Percentiles rank a stretch among this genome's conserved stretches.
Evolutionary conservation across 352 stramenopile genomes (phyloP).

Genomic region (Hyaloperonospora brassicae): DNA sequence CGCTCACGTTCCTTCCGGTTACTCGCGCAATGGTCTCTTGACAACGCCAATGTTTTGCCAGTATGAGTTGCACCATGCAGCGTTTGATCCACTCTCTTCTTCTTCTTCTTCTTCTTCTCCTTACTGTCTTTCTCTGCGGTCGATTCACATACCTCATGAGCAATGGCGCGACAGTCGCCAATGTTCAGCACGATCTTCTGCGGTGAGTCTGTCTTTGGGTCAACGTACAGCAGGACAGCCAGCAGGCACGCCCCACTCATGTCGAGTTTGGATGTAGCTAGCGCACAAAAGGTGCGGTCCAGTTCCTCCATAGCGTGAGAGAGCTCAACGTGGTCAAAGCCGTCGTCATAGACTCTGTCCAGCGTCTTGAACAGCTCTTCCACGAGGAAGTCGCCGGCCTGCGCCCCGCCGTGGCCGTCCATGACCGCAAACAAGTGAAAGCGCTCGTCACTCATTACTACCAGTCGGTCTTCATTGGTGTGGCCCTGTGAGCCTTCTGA

Average conservation of each 20-base stretch:
- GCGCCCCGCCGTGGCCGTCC: slow-evolving; percentile 60
- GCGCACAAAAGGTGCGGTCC: slow-evolving; percentile 35
- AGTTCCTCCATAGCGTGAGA: slow-evolving; percentile 34
- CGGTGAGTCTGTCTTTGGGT: slow-evolving; percentile 23
- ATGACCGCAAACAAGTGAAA: slow-evolving; percentile 68
- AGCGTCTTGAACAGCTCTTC: slow-evolving; percentile 38
- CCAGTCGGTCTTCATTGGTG: slow-evolving; percentile 55
- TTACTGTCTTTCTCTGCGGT: slow-evolving; percentile 3
- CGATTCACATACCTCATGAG: slow-evolving; percentile 27
- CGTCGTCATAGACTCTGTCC: slow-evolving; percentile 32
- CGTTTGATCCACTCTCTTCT: too few relatives aligned
- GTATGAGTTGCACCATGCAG: too few relatives aligned
- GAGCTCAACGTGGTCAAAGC: slow-evolving; percentile 28
- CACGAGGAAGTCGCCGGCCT: slow-evolving; percentile 52
- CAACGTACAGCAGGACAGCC: slow-evolving; percentile 42
- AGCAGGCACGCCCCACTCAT: slow-evolving; percentile 62
- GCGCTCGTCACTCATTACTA: slow-evolving; percentile 40
- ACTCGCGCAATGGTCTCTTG: too few relatives aligned
- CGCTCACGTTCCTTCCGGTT: slow-evolving; percentile 42
- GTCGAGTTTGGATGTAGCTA: slow-evolving; percentile 35
- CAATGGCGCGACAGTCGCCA: slow-evolving; percentile 62
- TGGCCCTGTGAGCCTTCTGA: slow-evolving; percentile 47
- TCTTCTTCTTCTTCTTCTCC: too few relatives aligned
- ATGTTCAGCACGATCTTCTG: slow-evolving; percentile 61
- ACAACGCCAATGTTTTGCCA: too few relatives aligned